Base-by-base conservation (phyloP, 2,329 filamentous ascomycete species). In the Xylaria sp. region DNA sequence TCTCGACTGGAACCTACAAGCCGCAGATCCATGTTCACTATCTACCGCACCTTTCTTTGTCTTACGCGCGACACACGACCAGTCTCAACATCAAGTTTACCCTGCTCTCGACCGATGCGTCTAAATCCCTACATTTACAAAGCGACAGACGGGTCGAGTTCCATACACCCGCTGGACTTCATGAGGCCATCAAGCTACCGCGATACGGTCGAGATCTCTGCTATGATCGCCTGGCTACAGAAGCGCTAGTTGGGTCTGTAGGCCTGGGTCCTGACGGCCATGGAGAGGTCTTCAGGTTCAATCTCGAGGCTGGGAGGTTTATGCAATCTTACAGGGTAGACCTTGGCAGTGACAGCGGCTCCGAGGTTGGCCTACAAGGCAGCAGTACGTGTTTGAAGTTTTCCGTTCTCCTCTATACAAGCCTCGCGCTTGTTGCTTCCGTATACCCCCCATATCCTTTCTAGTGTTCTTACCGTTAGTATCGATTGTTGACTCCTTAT, bases 21-120 rank as follows among this genome's bases (percentile, higher is more conserved):
- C 91, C 92, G 1, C 93, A 97, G 79, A 97, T 98, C 68, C 96
- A 98, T 78, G 92, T 93, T n/a, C 97, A 99, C 81, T 93, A 97
- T 78, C 88, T 98, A 5, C 92, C 94, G 44, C 94, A 98, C 78
- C 86, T 98, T 25, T 95, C 95, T 10, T 87, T 99, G n/a, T 97
- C 94, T 9, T 99, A 92, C 81, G 90, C 94, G 40, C 91, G 70
- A 64, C 96, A 99, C 80, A 99, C 97, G 1, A 92, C 93, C 72
- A 91, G 93, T 9, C 86, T 98, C 50, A 99, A 99, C 79, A 91
- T 94, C 72, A 97, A 93, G 1, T 98, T 99, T 79, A 84, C 93
- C 40, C 87, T 99, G 5, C 90, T 98, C 40, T 96, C 94, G 1
- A 88, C 89, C 73, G 96, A 99, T 81, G 98, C 97, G 81, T 92